Evolutionary conservation across 2,329 filamentous ascomycete species (phyloP).

Genomic region (Magnaporthales sp.): DNA sequence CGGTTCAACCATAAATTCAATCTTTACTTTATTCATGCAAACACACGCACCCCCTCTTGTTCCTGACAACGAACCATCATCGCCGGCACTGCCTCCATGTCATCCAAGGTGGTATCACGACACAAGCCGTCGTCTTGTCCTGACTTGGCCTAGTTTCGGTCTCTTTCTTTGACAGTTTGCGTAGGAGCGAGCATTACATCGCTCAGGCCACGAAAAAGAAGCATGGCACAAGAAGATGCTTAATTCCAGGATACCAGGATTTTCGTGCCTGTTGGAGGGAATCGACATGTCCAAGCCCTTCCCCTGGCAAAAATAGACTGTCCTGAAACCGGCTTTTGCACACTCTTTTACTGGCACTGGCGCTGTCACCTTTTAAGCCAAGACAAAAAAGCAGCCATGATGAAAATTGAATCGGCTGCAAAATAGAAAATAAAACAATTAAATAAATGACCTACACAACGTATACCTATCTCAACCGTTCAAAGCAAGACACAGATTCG

Average conservation of each 20-base stretch:
- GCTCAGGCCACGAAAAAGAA: background rate
- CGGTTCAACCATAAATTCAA: background rate
- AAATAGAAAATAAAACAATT: too few species aligned
- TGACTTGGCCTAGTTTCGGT: background rate
- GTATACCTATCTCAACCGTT: background rate
- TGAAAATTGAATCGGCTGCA: background rate
- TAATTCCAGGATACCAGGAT: background rate
- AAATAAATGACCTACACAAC: background rate
- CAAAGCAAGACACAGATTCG: background rate
- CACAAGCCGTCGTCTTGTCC: background rate
- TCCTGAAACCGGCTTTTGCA: background rate
- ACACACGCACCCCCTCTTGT: background rate
- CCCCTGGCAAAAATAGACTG: background rate
- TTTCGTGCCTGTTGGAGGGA: background rate
- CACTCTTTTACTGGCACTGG: background rate
- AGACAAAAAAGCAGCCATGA: background rate
- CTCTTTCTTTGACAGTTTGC: background rate
- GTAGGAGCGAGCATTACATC: background rate
- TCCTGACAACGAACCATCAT: background rate
- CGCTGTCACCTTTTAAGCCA: background rate
- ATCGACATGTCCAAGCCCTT: background rate
- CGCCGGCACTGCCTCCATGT: background rate
- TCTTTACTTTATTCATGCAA: background rate
- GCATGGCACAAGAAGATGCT: background rate
- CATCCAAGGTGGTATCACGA: background rate